Conservation (phyloP, 768 basidiomycete species). For the Trametes coccinea region DNA sequence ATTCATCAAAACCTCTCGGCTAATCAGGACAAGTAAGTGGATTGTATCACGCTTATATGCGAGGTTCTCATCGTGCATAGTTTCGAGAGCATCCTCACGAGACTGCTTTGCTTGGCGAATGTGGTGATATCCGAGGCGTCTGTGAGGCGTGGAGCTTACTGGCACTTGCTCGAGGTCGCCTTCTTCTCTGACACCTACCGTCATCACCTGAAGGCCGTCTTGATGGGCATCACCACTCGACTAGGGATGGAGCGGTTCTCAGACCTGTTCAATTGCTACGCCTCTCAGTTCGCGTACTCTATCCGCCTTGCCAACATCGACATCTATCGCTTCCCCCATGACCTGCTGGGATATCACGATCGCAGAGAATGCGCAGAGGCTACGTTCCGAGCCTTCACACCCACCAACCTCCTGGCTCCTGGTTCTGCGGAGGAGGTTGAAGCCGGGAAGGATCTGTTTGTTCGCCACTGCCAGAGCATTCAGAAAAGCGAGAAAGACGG, state of each 20-base stretch:
- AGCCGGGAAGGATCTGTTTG: constrained; percentile 50
- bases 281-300: constrained; percentile 71
- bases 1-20: constrained; percentile 48
- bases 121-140: constrained; percentile 77
- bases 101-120: constrained; percentile 70
- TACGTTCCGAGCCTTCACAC: constrained; percentile 66
- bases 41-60: neutral
- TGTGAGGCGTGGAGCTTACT: constrained; percentile 80
- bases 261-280: constrained; percentile 75
- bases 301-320: constrained; percentile 53
- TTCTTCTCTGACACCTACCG: constrained; percentile 42
- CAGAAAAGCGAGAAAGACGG: constrained; percentile 53
- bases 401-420: constrained; percentile 58
- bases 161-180: constrained; percentile 81
- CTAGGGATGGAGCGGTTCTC: constrained; percentile 65
- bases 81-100: constrained; percentile 55
- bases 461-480: constrained; percentile 60
- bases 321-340: constrained; percentile 60
- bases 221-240: constrained; percentile 61
- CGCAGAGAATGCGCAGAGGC: constrained; percentile 66
- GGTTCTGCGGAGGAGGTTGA: constrained; percentile 32
- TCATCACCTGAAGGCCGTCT: constrained; percentile 46
- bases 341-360: constrained; percentile 73
- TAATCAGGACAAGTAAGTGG: constrained; percentile 51
- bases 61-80: neutral